Evolutionary conservation across 2,329 filamentous ascomycete species (phyloP), one percentile per base, ranked within the genome.

Genomic region (Immersiporthe knoxdaviesiana): DNA sequence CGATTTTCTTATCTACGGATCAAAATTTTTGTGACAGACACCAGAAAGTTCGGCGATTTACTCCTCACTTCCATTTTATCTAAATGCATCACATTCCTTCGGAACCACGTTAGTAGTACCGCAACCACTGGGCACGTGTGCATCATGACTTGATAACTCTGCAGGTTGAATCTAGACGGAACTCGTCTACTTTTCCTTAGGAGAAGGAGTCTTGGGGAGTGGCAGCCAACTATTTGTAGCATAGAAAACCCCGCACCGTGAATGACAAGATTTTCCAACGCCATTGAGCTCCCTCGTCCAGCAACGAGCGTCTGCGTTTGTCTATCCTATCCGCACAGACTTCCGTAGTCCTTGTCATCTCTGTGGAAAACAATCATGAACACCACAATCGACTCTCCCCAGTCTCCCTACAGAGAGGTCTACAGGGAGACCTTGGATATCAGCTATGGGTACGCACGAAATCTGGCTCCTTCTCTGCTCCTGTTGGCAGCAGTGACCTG

Each of bases 41-140:
- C n/a, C n/a, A n/a, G n/a, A n/a, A 12, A 47, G 18, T 47, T 52
- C 50, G 50, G 50, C 50, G 50, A 52, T 52, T 52, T 52, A 52
- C 24, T 52, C 50, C 50, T 27, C n/a, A 52, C 50, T 52, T 6
- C 50, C 11, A 52, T 8, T 8, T n/a, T 27, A 52, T 52, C n/a
- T 27, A 14, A 1, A 52, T 14, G n/a, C 11, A n/a, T 14, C n/a
- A 52, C n/a, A 24, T 27, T 27, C 10, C 50, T 1, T 50, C 21
- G n/a, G 24, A 10, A 27, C n/a, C 5, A 52, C n/a, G n/a, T 8
- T 52, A 14, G 5, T 12, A 50, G 7, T 50, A 2, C 47, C 11
- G 21, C 7, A 21, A 24, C 47, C 11, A 50, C 12, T 14, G 50
- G 50, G 50, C 11, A 52, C 10, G n/a, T 27, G n/a, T 52, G 50